phyloP scores from a whole-genome alignment of 2,329 filamentous ascomycete genomes.

The Biscogniauxia sp. region DNA sequence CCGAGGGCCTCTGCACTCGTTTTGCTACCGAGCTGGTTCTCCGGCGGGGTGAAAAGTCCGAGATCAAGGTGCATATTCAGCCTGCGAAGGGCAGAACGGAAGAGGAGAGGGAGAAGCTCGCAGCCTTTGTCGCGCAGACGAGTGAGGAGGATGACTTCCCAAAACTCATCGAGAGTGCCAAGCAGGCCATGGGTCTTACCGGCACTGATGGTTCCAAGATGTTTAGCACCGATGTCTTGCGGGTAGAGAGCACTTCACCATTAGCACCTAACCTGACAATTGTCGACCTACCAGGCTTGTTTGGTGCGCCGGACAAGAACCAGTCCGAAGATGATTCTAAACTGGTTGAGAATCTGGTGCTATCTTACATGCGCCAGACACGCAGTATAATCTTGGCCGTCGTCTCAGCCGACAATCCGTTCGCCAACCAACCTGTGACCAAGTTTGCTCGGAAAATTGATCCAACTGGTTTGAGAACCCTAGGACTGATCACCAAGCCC shows the following conservation, averaged over 20 bases:
- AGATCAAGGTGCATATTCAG: conserved; percentile 28
- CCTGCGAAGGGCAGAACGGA: conserved; percentile 14
- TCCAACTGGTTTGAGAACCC: conserved; percentile 38
- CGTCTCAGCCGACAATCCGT: conserved; percentile 48
- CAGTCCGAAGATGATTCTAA: conserved; percentile 39
- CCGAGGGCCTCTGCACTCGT: conserved; percentile 56
- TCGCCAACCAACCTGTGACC: conserved; percentile 53
- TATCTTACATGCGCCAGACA: conserved; percentile 49
- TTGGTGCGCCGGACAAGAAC: conserved; percentile 40
- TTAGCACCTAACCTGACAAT: conserved; percentile 48
- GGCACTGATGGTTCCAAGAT: conserved; percentile 24
- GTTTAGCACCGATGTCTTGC: conserved; percentile 40
- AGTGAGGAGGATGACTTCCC: conserved; percentile 17
- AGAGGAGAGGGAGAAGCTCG: conserved; percentile 16
- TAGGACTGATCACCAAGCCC: conserved; percentile 50
- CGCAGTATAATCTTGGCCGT: conserved; percentile 55
- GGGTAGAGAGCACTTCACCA: conserved; percentile 41
- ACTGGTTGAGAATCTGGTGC: conserved; percentile 41
- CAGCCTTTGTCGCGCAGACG: conserved; percentile 21
- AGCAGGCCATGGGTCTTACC: conserved; percentile 43
- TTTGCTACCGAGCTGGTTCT: conserved; percentile 62
- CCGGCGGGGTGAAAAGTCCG: conserved; percentile 36
- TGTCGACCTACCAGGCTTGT: conserved; percentile 51
- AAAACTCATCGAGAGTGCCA: conserved; percentile 31
- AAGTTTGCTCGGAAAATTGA: conserved; percentile 37